Base-by-base conservation (phyloP, 1,139 yeast species). In the Spencermartinsiella ligniputridi region DNA sequence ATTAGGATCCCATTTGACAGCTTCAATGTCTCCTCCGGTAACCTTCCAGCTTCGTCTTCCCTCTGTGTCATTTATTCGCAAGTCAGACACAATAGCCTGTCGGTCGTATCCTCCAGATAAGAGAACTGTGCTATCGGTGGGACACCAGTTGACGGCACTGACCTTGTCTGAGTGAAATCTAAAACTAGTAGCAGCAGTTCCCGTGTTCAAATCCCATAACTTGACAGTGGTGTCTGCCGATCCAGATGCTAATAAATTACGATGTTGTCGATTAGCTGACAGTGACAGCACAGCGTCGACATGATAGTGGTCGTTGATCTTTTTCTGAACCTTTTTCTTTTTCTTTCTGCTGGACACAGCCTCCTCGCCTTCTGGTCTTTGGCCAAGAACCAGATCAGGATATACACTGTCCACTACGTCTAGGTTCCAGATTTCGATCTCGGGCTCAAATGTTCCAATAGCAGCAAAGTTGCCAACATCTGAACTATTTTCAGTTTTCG, bases 201-300 rank as follows among this genome's bases (percentile, higher is more conserved):
- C 89, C 35, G 73, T 73, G 55, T 79, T 76, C 60, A 92, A 72
- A 66, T 92, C 98, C 99, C 99, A 92, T 55, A 92, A 73, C 68
- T 94, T 92, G 41, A 94, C 86, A 0, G 98, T 92, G 49, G 81
- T 78, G 63, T 92, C 99, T 2, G 98, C 98, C 8, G 97, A 89
- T 1, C 96, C 88, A 13, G 97, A 88, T 18, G 95, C 96, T 51
- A 92, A 76, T 20, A 92, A 83, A 52, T 88, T 82, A 67, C 96
- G 79, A 67, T 87, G 95, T 40, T 72, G 74, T 58, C 74, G 79
- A 68, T 92, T 92, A 63, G 89, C 94, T 15, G 96, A 70, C 50
- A 92, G 72, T 1, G 97, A 85, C 51, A 92, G 76, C 34, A 92
- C 90, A 0, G 98, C 97, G 67, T 89, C 98, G 2, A 89, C 85